Percentiles rank a stretch among this genome's conserved stretches.
Evolutionary conservation across 495 filamentous ascomycete genomes (phyloP).

Genomic region (Halenospora varia): DNA sequence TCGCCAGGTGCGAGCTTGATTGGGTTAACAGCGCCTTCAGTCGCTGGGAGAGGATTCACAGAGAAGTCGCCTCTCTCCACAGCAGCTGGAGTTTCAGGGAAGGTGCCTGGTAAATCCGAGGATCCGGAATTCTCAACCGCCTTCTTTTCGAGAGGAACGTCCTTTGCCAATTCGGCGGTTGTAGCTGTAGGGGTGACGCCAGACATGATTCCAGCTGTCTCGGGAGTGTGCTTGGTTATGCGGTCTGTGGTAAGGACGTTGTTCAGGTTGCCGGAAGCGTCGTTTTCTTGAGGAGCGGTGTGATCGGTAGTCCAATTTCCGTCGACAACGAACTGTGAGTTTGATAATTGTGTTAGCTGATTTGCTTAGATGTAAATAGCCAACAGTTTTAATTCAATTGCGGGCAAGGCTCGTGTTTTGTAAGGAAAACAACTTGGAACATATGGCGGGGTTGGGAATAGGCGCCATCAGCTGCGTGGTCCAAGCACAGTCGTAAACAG

Average conservation of each 20-base stretch:
- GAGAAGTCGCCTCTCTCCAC: conserved; percentile 48
- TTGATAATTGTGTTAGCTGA: too few species aligned
- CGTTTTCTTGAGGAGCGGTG: conserved; percentile 71
- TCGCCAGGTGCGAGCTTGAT: conserved; percentile 76
- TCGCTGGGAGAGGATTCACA: conserved; percentile 75
- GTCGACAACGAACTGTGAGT: conserved; percentile 96
- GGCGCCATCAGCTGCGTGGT: conserved; percentile 7
- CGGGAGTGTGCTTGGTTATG: conserved; percentile 47
- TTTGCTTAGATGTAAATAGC: too few species aligned
- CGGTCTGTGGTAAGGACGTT: conserved; percentile 79
- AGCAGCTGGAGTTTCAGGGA: conserved; percentile 69
- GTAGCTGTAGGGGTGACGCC: conserved; percentile 69
- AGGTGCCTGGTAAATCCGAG: conserved; percentile 63
- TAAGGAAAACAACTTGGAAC: background rate
- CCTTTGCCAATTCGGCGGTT: conserved; percentile 65
- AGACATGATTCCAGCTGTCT: conserved; percentile 54
- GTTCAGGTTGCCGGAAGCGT: conserved; percentile 76
- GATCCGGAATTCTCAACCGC: conserved; percentile 15
- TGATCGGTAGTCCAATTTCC: conserved; percentile 78
- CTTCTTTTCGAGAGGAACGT: conserved; percentile 56
- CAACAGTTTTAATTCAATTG: too few species aligned
- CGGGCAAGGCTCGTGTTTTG: background rate
- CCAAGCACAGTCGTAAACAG: conserved; percentile 16
- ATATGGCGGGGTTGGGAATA: conserved; percentile 21
- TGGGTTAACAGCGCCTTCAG: conserved; percentile 73